Base-by-base conservation (phyloP, 2,329 filamentous ascomycete species). In the Colletotrichum eleusines region DNA sequence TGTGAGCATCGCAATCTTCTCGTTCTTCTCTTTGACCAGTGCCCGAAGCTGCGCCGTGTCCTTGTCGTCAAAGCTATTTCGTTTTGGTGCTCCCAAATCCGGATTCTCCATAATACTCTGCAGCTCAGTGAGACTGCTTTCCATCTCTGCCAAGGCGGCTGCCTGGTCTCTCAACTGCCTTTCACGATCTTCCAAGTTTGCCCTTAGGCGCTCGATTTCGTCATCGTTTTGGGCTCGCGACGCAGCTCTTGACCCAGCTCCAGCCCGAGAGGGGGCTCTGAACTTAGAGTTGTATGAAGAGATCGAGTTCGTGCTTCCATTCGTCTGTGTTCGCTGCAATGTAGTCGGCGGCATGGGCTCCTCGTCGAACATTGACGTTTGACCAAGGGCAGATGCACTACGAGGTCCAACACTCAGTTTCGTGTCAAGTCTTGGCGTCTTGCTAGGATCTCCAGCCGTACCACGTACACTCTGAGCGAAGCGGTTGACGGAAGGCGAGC, bases 21-120 rank as follows among this genome's bases (percentile, higher is more conserved):
- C 96, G 76, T 98, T 98, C 87, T 97, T 98, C 82, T 99, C 96
- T 31, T 94, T 89, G 64, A 99, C 83, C 75, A 97, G 82, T n/a
- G 91, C 89, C 64, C 95, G 90, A 68, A 99, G 85, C 78, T 97
- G 92, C 6, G 88, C 80, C 2, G 90, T 87, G 78, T 97, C 95
- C 74, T 91, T 91, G 67, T 92, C 92, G 68, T 91, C 90, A 31
- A 88, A 74, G 75, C 84, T 87, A 74, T 81, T 81, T 72, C 84
- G 81, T 76, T 84, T 80, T 76, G 81, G 74, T 73, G 77, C 72
- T 33, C 74, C 82, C 69, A 82, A 78, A 69, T 86, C 84, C 72
- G 84, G 81, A 78, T 84, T 85, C 81, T 86, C 91, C 77, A 97
- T 91, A 38, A 97, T 82, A 26, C 87, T 79, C 74, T 88, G 86